Conservation (phyloP, 2,329 filamentous ascomycete genomes). For the Xylaria sp. region DNA sequence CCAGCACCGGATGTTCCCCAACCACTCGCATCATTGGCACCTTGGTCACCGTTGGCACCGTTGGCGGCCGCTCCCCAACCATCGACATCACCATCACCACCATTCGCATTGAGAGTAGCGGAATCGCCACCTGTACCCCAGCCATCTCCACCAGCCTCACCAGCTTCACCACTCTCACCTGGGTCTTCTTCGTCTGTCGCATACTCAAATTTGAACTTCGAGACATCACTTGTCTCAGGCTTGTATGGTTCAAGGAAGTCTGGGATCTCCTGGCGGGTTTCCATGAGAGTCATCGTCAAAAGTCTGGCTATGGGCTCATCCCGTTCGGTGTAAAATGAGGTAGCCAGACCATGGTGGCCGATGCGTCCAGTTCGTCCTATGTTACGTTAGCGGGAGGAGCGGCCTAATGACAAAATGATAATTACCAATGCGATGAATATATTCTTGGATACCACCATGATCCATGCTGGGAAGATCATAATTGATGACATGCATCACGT, state of each 20-base stretch:
- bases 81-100: not conserved
- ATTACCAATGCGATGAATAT: constrained; percentile 91
- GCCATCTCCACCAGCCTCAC: constrained; percentile 13
- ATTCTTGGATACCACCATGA: constrained; percentile 92
- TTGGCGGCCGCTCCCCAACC: not conserved
- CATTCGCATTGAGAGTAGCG: constrained; percentile 20
- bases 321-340: constrained; percentile 85
- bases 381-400: constrained; percentile 31
- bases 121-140: constrained; percentile 28
- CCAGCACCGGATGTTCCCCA: not conserved
- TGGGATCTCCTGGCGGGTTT: constrained; percentile 81
- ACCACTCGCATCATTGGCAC: constrained; percentile 6
- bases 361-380: constrained; percentile 92
- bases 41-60: too few relatives aligned
- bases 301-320: constrained; percentile 79
- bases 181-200: constrained; percentile 62
- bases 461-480: constrained; percentile 81
- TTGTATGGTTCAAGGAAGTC: constrained; percentile 79
- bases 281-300: constrained; percentile 83
- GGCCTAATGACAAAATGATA: constrained; percentile 8
- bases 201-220: constrained; percentile 65
- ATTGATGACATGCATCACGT: constrained; percentile 93
- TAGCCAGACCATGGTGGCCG: constrained; percentile 85
- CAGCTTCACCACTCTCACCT: constrained; percentile 34
- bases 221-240: constrained; percentile 64